Evolutionary conservation across 352 stramenopile species (phyloP).

Genomic region (Globisporangium recalcitrans): DNA sequence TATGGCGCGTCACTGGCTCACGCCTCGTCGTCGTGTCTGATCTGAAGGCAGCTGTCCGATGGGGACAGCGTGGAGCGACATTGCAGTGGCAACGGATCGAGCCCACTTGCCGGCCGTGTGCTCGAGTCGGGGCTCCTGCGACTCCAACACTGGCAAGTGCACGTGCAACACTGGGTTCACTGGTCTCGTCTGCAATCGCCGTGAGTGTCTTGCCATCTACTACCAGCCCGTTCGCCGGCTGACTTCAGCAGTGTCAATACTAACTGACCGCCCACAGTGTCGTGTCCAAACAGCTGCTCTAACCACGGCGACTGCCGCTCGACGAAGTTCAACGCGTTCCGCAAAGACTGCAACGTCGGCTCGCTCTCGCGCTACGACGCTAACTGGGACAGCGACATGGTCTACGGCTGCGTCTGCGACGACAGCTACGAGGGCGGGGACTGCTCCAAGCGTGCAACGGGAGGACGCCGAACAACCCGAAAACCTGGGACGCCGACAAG

Average conservation of each 20-base stretch:
- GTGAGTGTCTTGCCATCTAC: constrained; percentile 25
- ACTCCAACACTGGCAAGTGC: constrained; percentile 59
- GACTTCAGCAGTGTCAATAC: neutral
- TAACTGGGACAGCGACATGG: constrained; percentile 85
- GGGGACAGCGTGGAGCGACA: constrained; percentile 53
- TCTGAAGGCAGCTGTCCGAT: too few relatives aligned
- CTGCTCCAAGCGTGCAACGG: constrained; percentile 77
- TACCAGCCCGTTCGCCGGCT: too few relatives aligned
- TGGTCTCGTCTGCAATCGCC: constrained; percentile 68
- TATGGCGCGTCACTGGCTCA: too few relatives aligned
- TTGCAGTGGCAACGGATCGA: constrained; percentile 43
- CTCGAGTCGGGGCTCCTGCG: constrained; percentile 65
- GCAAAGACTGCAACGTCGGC: constrained; percentile 57
- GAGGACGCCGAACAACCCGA: constrained; percentile 53
- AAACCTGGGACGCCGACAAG: constrained; percentile 84
- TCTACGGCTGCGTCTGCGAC: constrained; percentile 88
- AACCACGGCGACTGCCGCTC: constrained; percentile 68
- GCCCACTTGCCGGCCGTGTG: constrained; percentile 52
- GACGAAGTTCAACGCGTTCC: constrained; percentile 52
- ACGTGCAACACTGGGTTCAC: constrained; percentile 73
- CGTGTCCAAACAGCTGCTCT: constrained; percentile 57
- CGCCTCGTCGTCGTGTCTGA: too few relatives aligned
- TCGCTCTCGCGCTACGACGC: constrained; percentile 38
- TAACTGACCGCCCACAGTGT: constrained; percentile 30
- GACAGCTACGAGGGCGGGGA: constrained; percentile 78